Conservation (phyloP, 208 protist genomes). For the Crithidia thermophila region DNA sequence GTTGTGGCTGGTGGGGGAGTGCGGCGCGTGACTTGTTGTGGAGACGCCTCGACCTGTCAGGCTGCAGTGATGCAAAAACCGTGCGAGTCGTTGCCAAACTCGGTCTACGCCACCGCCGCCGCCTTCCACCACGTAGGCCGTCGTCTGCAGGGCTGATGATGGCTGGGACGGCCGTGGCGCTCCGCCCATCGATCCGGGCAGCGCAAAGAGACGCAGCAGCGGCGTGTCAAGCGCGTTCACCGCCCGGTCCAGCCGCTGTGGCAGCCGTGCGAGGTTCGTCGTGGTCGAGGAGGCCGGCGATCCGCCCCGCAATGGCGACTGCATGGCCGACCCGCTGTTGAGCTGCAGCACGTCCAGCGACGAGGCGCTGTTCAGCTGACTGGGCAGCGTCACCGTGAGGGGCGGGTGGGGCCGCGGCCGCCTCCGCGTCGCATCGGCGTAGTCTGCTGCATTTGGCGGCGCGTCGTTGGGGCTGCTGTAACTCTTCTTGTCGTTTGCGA, state of each 20-base stretch:
- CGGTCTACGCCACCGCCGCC: too few relatives aligned
- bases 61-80: constrained; percentile 17
- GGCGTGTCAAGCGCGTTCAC: constrained; percentile 33
- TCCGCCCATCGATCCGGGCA: not conserved
- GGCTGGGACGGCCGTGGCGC: not conserved
- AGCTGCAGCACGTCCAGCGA: not conserved
- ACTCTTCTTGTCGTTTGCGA: too few relatives aligned
- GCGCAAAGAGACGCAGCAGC: constrained; percentile 30
- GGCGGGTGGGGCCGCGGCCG: not conserved
- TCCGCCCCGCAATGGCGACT: not conserved
- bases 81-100: constrained; percentile 11
- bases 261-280: not conserved
- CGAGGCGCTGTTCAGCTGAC: not conserved
- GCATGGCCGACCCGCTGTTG: not conserved
- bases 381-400: not conserved
- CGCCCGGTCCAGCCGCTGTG: constrained; percentile 20
- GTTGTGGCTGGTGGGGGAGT: not conserved
- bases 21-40: not conserved
- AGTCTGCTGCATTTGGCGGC: too few relatives aligned
- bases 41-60: not conserved
- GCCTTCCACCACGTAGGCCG: too few relatives aligned
- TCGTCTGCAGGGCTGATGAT: too few relatives aligned
- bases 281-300: not conserved
- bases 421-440: not conserved
- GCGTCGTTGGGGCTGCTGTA: too few relatives aligned